Conservation (phyloP, 805 yeast species). For the Naumovozyma baii region DNA sequence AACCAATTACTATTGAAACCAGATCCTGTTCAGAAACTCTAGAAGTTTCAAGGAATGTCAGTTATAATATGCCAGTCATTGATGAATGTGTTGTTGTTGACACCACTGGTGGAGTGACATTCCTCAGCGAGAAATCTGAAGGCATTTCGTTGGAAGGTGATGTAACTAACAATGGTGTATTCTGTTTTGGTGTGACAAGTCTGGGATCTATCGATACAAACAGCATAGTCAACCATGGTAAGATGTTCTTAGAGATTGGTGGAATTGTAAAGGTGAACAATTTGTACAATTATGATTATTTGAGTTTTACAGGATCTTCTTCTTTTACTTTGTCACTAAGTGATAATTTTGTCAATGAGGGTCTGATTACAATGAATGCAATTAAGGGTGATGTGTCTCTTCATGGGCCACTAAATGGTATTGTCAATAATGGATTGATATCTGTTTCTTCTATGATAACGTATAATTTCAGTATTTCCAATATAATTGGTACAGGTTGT, state of each 20-base stretch:
- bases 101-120: not conserved
- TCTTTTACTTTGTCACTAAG: not conserved
- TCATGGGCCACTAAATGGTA: not conserved
- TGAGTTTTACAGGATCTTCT: not conserved
- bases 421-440: not conserved
- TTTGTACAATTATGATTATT: not conserved
- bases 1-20: too few relatives aligned
- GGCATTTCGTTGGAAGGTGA: not conserved
- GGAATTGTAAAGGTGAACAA: not conserved
- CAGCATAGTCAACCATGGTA: not conserved
- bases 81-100: not conserved
- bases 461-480: too few relatives aligned
- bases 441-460: not conserved
- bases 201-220: not conserved
- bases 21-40: too few relatives aligned
- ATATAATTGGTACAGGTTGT: not conserved
- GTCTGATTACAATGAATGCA: not conserved
- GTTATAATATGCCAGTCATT: too few relatives aligned
- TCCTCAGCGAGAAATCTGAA: not conserved
- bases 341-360: not conserved
- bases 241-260: not conserved
- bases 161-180: not conserved
- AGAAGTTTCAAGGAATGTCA: not conserved
- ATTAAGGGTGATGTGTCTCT: not conserved
- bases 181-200: not conserved